Base-by-base conservation (phyloP, 1,284 basidiomycete genomes). In the Boletus sp. region DNA sequence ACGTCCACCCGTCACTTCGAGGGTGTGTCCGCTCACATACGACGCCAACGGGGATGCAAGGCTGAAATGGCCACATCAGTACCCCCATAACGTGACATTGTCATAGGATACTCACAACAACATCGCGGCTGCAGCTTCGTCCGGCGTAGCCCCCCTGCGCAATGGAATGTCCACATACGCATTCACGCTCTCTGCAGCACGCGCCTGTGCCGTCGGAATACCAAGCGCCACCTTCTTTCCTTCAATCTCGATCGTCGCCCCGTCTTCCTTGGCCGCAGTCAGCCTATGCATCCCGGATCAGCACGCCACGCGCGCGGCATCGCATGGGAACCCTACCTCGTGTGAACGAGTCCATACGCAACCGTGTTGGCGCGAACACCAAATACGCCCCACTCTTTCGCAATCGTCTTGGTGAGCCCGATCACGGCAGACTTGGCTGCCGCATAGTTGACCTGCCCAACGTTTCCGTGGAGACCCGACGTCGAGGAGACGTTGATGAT, bases 321-420 rank as follows among this genome's bases (percentile, higher is more conserved):
- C 21, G n/a, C 11, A 43, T 43, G 9, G n/a, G n/a, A n/a, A 48
- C 44, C 31, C 49, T 63, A 89, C 85, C 90, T 78, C 17, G 91
- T 92, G 70, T 89, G 84, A 55, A 93, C 85, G 61, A 84, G 81
- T 35, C 91, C 91, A 66, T 87, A 94, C 13, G 93, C 93, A 51
- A 94, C 79, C 3, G 89, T 89, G 77, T 94, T 94, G 50, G 89
- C 88, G 53, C 91, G 87, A 14, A 94, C 91, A 67, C 88, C 88
- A 73, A 90, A 94, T 9, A 79, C 74, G 59, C 93, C 93, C 93
- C 92, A 95, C 74, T 95, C 93, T 75, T 94, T 95, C 54, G 88
- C 88, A 66, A 92, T 86, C 19, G 92, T 94, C 80, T 94, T 94
- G 44, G 91, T 91, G 58, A 94, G 77, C 35, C 93, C 93, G 56